phyloP scores from a whole-genome alignment of 2,329 filamentous ascomycete species.

The Aspergillus sp. region DNA sequence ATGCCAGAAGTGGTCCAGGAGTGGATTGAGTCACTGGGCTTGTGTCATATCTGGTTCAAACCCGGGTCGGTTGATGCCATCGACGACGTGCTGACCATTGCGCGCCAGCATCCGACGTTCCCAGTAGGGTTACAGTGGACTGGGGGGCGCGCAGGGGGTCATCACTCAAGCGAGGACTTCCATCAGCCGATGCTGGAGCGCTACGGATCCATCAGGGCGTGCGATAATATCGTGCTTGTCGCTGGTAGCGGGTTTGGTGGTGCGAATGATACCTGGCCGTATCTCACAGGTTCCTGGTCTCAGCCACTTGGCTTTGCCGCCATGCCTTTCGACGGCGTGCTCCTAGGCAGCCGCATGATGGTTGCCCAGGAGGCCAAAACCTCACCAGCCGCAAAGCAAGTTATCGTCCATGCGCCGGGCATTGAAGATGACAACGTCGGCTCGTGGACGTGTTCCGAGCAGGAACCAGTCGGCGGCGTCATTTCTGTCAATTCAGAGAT shows the following conservation, averaged over 20 bases:
- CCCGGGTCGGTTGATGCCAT: constrained; percentile 82
- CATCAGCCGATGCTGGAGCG: constrained; percentile 83
- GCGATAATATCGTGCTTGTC: constrained; percentile 75
- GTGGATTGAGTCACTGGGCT: constrained; percentile 82
- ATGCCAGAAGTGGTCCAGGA: constrained; percentile 88
- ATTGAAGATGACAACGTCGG: constrained; percentile 66
- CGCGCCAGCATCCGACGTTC: constrained; percentile 81
- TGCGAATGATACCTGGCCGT: constrained; percentile 81
- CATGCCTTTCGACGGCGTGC: constrained; percentile 86
- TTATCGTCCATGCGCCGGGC: constrained; percentile 77
- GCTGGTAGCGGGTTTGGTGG: constrained; percentile 87
- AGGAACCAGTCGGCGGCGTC: constrained; percentile 80
- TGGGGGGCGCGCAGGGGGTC: constrained; percentile 81
- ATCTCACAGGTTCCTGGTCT: constrained; percentile 83
- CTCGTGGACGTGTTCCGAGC: constrained; percentile 96
- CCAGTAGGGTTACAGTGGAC: constrained; percentile 89
- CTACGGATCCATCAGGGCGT: constrained; percentile 79
- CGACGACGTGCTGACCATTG: constrained; percentile 82
- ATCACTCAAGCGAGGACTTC: constrained; percentile 92
- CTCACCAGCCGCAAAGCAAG: constrained; percentile 76
- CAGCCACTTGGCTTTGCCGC: constrained; percentile 75
- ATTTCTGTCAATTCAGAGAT: constrained; percentile 97
- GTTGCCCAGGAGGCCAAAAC: constrained; percentile 85
- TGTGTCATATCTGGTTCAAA: constrained; percentile 92
- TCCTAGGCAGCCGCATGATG: constrained; percentile 92